Evolutionary conservation across 257 asterid species (phyloP).

Genomic region (Nicotiana tabacum): DNA sequence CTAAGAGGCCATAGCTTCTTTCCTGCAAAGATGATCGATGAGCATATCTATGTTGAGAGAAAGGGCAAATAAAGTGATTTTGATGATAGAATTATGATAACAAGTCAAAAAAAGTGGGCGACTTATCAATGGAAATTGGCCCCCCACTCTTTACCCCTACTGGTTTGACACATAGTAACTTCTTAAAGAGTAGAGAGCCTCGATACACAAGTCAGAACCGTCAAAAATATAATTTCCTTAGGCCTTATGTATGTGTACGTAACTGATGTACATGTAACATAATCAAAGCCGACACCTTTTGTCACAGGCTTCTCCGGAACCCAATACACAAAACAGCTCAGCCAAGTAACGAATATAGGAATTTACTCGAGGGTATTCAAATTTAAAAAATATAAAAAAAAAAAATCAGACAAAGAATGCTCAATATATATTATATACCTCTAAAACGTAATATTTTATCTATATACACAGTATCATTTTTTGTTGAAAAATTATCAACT

Average conservation of each 20-base stretch:
- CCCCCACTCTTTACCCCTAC: neutral
- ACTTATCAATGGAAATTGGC: neutral
- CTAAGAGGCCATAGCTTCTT: neutral
- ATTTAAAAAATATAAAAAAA: too few species aligned
- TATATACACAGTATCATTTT: too few species aligned
- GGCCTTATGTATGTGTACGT: neutral
- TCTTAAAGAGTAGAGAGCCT: neutral
- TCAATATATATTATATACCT: too few species aligned
- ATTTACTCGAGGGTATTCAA: too few species aligned
- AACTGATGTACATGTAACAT: constrained; percentile 1
- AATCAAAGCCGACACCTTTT: neutral
- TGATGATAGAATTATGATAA: neutral
- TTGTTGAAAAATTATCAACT: too few species aligned
- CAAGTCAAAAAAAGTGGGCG: neutral
- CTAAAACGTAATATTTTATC: too few species aligned
- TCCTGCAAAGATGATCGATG: neutral
- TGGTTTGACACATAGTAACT: neutral
- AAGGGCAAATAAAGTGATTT: neutral
- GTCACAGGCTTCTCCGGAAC: neutral
- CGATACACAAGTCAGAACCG: neutral
- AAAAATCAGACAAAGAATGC: too few species aligned
- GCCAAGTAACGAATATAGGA: too few species aligned
- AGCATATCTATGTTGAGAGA: neutral
- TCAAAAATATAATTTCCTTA: neutral
- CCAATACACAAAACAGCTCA: neutral